A percentile compares a stretch with the other conserved stretches of the same genome.
Conservation (phyloP, 306 rosid species). For the Quercus cerris region DNA sequence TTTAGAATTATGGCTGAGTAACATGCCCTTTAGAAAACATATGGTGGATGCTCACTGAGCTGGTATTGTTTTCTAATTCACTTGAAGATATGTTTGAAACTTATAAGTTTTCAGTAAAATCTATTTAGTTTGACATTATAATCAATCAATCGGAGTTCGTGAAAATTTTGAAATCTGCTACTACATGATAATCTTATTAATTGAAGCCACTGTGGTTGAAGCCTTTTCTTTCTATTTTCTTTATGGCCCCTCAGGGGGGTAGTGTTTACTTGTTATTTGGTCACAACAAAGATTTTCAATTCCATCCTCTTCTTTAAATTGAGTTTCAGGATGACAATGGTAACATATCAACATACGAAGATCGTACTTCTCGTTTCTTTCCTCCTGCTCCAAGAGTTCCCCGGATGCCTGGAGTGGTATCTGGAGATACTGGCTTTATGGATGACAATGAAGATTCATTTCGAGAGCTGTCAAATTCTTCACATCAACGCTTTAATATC, state of each 20-base stretch:
- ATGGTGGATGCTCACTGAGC: not conserved
- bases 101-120: not conserved
- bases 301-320: conserved; percentile 15
- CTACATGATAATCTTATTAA: not conserved
- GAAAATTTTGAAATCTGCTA: not conserved
- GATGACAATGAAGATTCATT: conserved; percentile 83
- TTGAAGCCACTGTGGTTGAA: not conserved
- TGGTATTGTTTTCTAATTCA: conserved; percentile 1
- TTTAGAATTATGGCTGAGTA: not conserved
- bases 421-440: conserved; percentile 83
- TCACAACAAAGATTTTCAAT: not conserved
- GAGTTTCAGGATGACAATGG: conserved; percentile 57
- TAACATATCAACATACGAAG: conserved; percentile 66
- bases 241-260: not conserved
- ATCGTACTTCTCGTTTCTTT: conserved; percentile 88
- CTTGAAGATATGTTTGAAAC: not conserved
- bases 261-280: not conserved
- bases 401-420: conserved; percentile 83
- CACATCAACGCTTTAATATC: conserved; percentile 82
- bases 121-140: conserved; percentile 3
- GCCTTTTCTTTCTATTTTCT: not conserved
- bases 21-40: not conserved
- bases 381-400: conserved; percentile 95
- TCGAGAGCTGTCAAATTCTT: conserved; percentile 78
- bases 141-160: not conserved